A percentile compares a stretch with the other conserved stretches of the same genome.
Evolutionary conservation across 352 stramenopile species (phyloP).

Genomic region (Thalassiosira mediterranea): DNA sequence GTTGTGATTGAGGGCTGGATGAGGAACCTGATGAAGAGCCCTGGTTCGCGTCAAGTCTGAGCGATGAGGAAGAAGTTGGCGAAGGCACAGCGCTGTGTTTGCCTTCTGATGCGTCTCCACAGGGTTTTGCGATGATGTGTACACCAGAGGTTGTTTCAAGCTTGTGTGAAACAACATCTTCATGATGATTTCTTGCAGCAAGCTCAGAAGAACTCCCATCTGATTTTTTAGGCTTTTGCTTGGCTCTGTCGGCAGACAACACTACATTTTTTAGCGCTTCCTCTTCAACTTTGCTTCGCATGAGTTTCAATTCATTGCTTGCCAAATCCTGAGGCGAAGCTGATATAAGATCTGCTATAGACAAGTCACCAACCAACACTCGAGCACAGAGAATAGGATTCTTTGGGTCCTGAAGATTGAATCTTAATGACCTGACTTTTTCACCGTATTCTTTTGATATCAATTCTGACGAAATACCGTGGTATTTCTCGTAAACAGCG

Average conservation of each 20-base stretch:
- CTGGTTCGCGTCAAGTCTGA: constrained; percentile 6
- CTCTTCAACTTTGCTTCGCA: constrained; percentile 52
- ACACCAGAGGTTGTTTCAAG: too few species aligned
- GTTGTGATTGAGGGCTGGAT: constrained; percentile 10
- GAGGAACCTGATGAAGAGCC: constrained; percentile 3
- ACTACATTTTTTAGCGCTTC: constrained; percentile 61
- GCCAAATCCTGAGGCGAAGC: constrained; percentile 70
- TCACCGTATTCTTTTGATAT: constrained; percentile 69
- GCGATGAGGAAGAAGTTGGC: constrained; percentile 8
- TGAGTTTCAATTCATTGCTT: constrained; percentile 59
- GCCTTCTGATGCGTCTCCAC: too few species aligned
- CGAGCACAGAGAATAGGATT: constrained; percentile 69
- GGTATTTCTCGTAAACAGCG: constrained; percentile 64
- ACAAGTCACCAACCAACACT: constrained; percentile 65
- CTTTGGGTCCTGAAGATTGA: constrained; percentile 65
- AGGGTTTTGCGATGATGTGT: too few species aligned
- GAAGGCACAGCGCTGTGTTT: too few species aligned
- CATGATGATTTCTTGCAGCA: constrained; percentile 29
- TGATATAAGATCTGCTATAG: constrained; percentile 51
- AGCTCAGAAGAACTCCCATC: constrained; percentile 13
- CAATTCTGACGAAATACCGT: constrained; percentile 25
- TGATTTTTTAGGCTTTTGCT: constrained; percentile 2
- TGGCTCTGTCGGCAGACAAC: constrained; percentile 37
- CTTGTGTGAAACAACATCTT: too few species aligned
- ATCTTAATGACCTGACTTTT: constrained; percentile 63